phyloP scores from a whole-genome alignment of 148 eudicot genomes.

The Persicaria tinctoria region DNA sequence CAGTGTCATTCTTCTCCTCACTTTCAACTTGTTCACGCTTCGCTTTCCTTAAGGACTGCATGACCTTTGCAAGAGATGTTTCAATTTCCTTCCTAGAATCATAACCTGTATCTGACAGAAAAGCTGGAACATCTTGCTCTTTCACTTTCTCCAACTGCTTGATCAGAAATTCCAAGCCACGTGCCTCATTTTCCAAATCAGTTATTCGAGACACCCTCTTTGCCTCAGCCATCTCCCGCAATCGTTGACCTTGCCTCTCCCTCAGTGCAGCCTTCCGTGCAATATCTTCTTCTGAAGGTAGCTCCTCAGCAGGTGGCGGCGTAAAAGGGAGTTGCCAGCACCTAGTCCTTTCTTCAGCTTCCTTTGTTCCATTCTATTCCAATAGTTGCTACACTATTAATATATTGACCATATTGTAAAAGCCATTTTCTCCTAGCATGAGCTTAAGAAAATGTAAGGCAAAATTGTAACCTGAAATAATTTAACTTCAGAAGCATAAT shows the following conservation, averaged over 20 bases:
- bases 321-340: slow-evolving; percentile 96
- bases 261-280: slow-evolving; percentile 91
- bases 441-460: background rate
- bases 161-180: slow-evolving; percentile 74
- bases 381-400: slow-evolving; percentile 12
- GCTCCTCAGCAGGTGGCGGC: slow-evolving; percentile 75
- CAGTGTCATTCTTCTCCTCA: slow-evolving; percentile 61
- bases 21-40: slow-evolving; percentile 76
- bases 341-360: slow-evolving; percentile 81
- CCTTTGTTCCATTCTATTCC: slow-evolving; percentile 65
- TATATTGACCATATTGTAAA: slow-evolving; percentile 11
- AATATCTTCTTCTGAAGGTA: slow-evolving; percentile 82
- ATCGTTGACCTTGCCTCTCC: slow-evolving; percentile 86
- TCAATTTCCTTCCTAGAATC: slow-evolving; percentile 76
- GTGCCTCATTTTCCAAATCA: slow-evolving; percentile 75
- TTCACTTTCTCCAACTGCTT: slow-evolving; percentile 61
- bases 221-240: slow-evolving; percentile 93
- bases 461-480: slow-evolving; percentile 61
- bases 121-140: slow-evolving; percentile 49
- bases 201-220: slow-evolving; percentile 73
- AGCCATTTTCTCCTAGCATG: background rate
- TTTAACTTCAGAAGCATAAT: slow-evolving; percentile 74
- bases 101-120: slow-evolving; percentile 65
- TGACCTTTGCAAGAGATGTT: slow-evolving; percentile 50
- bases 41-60: slow-evolving; percentile 68